These are phyloP conservation scores for Podospora appendiculata DNA, from an alignment of 495 filamentous ascomycete species.

Conservation along the genomic window DNA sequence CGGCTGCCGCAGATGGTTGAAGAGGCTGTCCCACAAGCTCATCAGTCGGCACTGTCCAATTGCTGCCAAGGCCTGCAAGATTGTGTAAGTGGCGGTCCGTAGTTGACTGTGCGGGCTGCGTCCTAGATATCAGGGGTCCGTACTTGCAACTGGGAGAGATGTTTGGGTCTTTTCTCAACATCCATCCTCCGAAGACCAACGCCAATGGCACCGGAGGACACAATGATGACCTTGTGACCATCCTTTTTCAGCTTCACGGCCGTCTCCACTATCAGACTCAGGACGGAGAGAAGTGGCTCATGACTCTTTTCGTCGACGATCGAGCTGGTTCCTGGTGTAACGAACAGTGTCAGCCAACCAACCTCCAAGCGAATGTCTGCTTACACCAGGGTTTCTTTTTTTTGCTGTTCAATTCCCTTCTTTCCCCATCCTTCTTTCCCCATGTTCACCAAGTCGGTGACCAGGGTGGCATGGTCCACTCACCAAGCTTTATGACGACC, in stretches of 20 bases:
- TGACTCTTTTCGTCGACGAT: constrained; percentile 98
- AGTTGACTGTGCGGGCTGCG: not conserved
- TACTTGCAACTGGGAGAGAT: constrained; percentile 78
- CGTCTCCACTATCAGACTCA: constrained; percentile 88
- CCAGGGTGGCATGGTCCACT: constrained; percentile 18
- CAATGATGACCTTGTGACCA: constrained; percentile 90
- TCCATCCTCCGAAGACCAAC: constrained; percentile 87
- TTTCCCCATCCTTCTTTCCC: not conserved
- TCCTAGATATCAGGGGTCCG: not conserved
- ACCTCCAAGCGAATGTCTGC: not conserved
- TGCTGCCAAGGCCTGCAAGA: constrained; percentile 75
- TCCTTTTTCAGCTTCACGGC: constrained; percentile 75
- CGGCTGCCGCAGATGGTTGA: constrained; percentile 77
- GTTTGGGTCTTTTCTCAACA: constrained; percentile 78
- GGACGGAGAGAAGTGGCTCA: constrained; percentile 85
- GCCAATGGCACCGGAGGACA: constrained; percentile 94
- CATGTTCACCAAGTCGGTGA: too few relatives aligned
- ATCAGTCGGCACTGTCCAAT: constrained; percentile 95
- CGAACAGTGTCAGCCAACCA: not conserved
- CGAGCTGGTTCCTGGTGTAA: constrained; percentile 75
- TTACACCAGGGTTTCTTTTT: not conserved
- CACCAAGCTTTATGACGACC: constrained; percentile 93
- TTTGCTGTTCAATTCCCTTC: too few relatives aligned
- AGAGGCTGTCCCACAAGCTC: constrained; percentile 89
- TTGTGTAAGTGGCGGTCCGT: not conserved